Base-by-base conservation (phyloP, 164 flowering plant genomes). In the grape (Vitis vinifera) region DNA sequence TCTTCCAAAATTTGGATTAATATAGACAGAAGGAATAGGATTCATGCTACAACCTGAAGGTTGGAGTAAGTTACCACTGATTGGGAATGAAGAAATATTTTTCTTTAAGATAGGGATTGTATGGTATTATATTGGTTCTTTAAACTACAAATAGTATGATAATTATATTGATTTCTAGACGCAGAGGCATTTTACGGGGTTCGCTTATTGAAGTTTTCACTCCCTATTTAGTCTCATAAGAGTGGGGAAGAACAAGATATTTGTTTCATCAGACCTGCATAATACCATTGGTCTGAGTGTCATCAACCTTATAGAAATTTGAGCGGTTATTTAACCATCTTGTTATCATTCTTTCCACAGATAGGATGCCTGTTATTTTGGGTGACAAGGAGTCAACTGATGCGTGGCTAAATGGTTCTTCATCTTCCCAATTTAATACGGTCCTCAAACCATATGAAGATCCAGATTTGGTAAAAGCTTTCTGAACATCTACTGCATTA, bases 341-440 rank as follows among this genome's bases (percentile, higher is more conserved):
- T 51, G 3, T 51, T 16, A 48, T 56, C 65, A 10, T 44, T 62
- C 30, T 17, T 62, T 15, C 31, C 62, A 8, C 75, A 94, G 98
- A 94, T 71, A 86, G 98, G 81, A 94, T 94, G 97, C 98, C 97
- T 71, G 97, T 94, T 53, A 89, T 94, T 59, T 84, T 92, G 78
- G 93, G 94, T 55, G 82, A 81, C 74, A 81, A 85, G 80, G 89
- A 62, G 61, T 82, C 89, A 50, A 78, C 78, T 62, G 90, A 87
- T 66, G 68, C 72, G 52, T 92, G 99, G 99, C 83, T 95, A 17
- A 74, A 73, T 75, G 86, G 83, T 68, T 75, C 89, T 31, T 68
- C 89, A 52, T 67, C 86, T 68, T 71, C 87, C 75, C 87, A 83
- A 75, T 65, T 81, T 65, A 83, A 83, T 72, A 8, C 69, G 19